Evolutionary conservation across 1,284 basidiomycete species (phyloP), one percentile per base, ranked within the genome.

Genomic region (Chalciporus sp.): DNA sequence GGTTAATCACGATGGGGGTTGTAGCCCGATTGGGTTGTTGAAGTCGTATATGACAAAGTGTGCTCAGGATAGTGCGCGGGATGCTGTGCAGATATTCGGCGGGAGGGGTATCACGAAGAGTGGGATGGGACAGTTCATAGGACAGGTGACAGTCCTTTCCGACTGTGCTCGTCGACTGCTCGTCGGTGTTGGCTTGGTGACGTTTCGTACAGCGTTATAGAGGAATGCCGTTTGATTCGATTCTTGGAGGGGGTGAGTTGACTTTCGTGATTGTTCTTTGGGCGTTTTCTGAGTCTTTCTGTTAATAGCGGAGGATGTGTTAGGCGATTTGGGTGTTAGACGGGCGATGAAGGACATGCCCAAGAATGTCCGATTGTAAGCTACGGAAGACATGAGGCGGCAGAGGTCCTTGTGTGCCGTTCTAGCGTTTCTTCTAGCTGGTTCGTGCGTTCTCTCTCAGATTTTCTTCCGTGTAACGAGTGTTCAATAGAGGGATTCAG

Each of bases 1-100:
- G 73, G 72, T 99, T 98, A 75, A 98, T 95, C n/a, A n/a, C n/a
- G n/a, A n/a, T n/a, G n/a, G 33, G 23, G 23, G 23, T 23, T 41
- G 23, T 33, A 63, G 62, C 20, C 77, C 75, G 56, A 76, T 79
- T 42, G 78, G 70, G 19, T 60, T 79, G 43, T 61, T 78, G 58
- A 79, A 80, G 68, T 62, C 61, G 58, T 59, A 67, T 48, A 52
- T 55, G 19, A 72, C 69, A 17, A 56, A 58, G 40, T 62, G 60
- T 26, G 63, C 67, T 9, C 67, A 67, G 27, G 69, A 74, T 39
- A 73, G 74, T 10, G 75, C 76, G 11, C 66, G 69, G 51, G 80
- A 81, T 48, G 78, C 82, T 8, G 79, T 81, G 1, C 78, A 84
- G 66, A 72, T 81, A 31, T 80, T 81, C 55, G 80, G 80, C 33